A percentile compares a stretch with the other conserved stretches of the same genome.
These are phyloP conservation scores for Phytophthora europaea DNA, from an alignment of 352 stramenopile species.

Conservation along the genomic window DNA sequence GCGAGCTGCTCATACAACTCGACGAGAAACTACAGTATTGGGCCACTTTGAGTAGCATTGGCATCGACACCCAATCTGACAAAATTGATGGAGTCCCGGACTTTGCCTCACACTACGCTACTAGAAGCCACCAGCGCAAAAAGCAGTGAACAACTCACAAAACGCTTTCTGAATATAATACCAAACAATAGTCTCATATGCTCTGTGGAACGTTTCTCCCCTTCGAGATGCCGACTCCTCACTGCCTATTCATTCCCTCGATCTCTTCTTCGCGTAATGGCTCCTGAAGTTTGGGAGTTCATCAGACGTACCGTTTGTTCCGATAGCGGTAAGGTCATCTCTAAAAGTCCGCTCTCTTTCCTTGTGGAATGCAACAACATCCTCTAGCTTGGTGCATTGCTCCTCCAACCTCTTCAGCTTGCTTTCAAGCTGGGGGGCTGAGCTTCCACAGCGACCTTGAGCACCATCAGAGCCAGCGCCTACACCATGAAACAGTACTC, in stretches of 20 bases:
- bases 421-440: constrained; percentile 17
- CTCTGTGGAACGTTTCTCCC: background rate
- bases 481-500: background rate
- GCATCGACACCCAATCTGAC: constrained; percentile 55
- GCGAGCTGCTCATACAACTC: constrained; percentile 1
- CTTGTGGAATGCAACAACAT: constrained; percentile 32
- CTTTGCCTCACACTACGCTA: constrained; percentile 49
- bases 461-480: background rate
- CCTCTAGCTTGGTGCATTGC: constrained; percentile 25
- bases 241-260: background rate
- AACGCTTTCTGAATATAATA: background rate
- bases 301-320: background rate
- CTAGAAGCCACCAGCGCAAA: constrained; percentile 17
- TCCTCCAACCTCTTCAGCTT: constrained; percentile 31
- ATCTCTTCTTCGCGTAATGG: constrained; percentile 28
- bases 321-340: constrained; percentile 21
- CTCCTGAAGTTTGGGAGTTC: constrained; percentile 18
- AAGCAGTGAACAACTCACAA: background rate
- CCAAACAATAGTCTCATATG: background rate
- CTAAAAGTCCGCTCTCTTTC: constrained; percentile 33
- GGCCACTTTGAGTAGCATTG: constrained; percentile 29
- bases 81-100: constrained; percentile 54
- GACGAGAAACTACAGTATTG: background rate
- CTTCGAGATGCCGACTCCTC: background rate
- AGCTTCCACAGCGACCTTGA: background rate